These are phyloP conservation scores for Phytophthora melonis DNA, from an alignment of 352 stramenopile species.

Conservation along the genomic window DNA sequence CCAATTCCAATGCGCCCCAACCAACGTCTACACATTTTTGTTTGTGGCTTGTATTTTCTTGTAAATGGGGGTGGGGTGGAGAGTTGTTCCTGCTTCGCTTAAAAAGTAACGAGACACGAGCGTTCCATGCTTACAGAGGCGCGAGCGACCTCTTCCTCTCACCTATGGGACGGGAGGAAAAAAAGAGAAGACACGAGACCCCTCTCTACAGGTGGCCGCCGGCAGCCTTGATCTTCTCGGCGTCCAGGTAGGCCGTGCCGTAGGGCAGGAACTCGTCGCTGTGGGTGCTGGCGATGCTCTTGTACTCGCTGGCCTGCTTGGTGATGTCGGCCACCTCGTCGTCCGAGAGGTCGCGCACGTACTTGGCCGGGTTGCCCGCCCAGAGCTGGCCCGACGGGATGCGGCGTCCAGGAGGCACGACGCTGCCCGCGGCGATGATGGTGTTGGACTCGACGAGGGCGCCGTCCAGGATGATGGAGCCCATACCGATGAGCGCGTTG, in stretches of 20 bases:
- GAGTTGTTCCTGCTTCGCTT: conserved; percentile 32
- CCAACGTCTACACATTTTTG: conserved; percentile 15
- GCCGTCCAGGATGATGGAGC: conserved; percentile 94
- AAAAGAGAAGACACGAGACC: conserved; percentile 10
- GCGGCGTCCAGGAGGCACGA: conserved; percentile 89
- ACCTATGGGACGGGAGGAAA: conserved; percentile 25
- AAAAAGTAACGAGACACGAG: conserved; percentile 38
- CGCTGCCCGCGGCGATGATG: conserved; percentile 96
- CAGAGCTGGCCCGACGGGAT: conserved; percentile 95
- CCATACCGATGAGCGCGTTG: conserved; percentile 97
- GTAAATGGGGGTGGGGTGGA: conserved; percentile 14
- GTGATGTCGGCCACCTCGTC: conserved; percentile 92
- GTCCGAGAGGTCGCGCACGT: conserved; percentile 93
- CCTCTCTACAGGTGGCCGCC: conserved; percentile 80
- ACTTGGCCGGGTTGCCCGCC: conserved; percentile 97
- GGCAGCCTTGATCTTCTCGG: conserved; percentile 87
- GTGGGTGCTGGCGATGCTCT: conserved; percentile 85
- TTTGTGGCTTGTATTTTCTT: conserved; percentile 46
- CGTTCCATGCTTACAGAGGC: conserved; percentile 28
- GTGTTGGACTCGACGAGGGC: conserved; percentile 94
- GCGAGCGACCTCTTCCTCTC: conserved; percentile 26
- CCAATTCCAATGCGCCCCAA: conserved; percentile 3
- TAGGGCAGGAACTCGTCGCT: conserved; percentile 92
- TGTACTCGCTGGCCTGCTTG: conserved; percentile 90
- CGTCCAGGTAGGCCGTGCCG: conserved; percentile 90